Evolutionary conservation across 2,329 filamentous ascomycete genomes (phyloP), one percentile per base, ranked within the genome.

Genomic region (Talaromyces sp.): DNA sequence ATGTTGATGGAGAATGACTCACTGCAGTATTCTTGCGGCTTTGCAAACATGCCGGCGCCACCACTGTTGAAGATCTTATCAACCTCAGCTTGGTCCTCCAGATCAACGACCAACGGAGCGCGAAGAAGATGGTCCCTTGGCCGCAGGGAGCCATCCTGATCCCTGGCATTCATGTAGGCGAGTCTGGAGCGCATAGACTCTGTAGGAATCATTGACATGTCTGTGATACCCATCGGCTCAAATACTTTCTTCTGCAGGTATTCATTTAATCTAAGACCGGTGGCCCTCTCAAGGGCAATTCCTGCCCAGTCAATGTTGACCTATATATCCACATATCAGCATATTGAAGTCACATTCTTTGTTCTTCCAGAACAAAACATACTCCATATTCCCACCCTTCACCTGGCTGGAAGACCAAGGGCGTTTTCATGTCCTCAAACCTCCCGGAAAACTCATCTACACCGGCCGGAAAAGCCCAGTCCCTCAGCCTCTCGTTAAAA

Each of bases 351-450:
- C 36, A 17, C 5, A n/a, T 39, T 39, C 36, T n/a, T 39, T n/a
- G 5, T 39, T 39, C 1, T 22, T 22, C 22, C 22, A 22, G 22
- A 22, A 22, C 36, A 39, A 15, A n/a, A n/a, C 36, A n/a, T 72
- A 83, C 81, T 1, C 82, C 82, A 27, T 88, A 88, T 60, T 84
- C 80, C 84, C 84, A 89, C 3, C 76, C 76, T 33, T 81, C 79
- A 0, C 87, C 86, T 0, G 87, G 87, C 64, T 89, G 85, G 65
- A 86, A 86, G 1, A 88, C 70, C 25, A 90, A 71, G 0, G 85
- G 83, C 64, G 76, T 70, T 55, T 80, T 67, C 56, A 88, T 75
- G 19, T 84, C 84, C 44, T 78, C 76, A n/a, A 79, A 68, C 22
- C 83, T 77, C 1, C 82, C 82, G 0, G 80, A 81, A 66, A 88